Evolutionary conservation across 148 eudicot genomes (phyloP).

Genomic region (Vaccinium myrtillus): DNA sequence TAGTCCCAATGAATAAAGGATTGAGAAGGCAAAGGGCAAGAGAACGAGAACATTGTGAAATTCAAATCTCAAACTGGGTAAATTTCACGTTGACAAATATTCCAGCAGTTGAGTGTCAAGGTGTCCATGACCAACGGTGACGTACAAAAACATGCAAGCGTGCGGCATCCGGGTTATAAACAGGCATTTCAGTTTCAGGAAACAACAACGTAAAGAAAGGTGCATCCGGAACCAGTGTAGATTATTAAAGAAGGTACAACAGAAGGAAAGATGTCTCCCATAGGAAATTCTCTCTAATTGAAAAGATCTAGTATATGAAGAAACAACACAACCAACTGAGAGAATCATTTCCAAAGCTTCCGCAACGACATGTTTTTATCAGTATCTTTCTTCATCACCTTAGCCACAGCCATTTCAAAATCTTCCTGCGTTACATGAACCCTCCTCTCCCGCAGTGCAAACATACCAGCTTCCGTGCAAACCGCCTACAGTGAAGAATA

Average conservation of each 20-base stretch:
- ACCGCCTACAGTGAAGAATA: conserved; percentile 6
- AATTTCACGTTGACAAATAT: not conserved
- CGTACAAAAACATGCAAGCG: not conserved
- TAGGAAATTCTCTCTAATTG: not conserved
- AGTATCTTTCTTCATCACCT: conserved; percentile 56
- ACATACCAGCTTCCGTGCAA: conserved; percentile 59
- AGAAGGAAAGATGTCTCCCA: not conserved
- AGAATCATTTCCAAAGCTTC: conserved; percentile 39
- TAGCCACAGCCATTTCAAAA: conserved; percentile 58
- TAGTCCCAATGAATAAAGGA: not conserved
- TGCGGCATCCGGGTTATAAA: not conserved
- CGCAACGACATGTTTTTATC: conserved; percentile 55
- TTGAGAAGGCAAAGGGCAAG: not conserved
- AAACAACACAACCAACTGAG: not conserved
- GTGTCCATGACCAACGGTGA: not conserved
- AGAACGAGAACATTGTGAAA: not conserved
- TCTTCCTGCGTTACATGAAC: conserved; percentile 56
- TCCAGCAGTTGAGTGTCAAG: not conserved
- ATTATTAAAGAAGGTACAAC: not conserved
- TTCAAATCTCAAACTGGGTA: not conserved
- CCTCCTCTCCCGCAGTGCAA: conserved; percentile 55
- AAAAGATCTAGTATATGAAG: not conserved
- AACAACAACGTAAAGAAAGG: not conserved
- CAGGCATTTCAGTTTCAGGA: not conserved
- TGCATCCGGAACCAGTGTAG: not conserved